A percentile compares a stretch with the other conserved stretches of the same genome.
Evolutionary conservation across 768 basidiomycete species (phyloP).

Genomic region (Russula lepida): DNA sequence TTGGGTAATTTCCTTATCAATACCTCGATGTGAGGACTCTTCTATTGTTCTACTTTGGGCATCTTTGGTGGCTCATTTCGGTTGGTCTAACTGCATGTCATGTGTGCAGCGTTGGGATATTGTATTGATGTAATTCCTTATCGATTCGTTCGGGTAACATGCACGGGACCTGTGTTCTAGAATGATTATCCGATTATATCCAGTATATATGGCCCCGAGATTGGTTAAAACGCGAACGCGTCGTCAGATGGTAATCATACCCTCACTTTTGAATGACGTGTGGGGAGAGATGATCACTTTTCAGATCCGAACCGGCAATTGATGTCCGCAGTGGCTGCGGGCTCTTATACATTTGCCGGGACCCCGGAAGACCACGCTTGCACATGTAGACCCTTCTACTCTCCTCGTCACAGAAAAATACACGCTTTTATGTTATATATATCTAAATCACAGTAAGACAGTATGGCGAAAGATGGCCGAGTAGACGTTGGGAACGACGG

Average conservation of each 20-base stretch:
- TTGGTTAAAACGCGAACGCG: no score
- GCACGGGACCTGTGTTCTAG: neutral
- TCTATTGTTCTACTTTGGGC: neutral
- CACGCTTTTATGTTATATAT: neutral
- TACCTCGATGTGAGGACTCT: conserved; percentile 11
- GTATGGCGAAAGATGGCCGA: neutral
- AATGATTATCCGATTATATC: no score
- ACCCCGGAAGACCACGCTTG: neutral
- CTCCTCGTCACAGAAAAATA: neutral
- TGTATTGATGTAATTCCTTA: neutral
- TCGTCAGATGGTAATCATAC: no score
- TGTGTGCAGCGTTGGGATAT: conserved; percentile 5
- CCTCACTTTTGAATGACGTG: neutral
- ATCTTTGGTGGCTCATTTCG: neutral
- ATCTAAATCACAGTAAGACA: neutral
- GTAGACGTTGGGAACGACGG: neutral
- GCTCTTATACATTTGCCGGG: neutral
- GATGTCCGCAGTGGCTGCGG: neutral
- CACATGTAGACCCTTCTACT: neutral
- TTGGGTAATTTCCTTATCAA: neutral
- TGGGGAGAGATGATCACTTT: neutral
- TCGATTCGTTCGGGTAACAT: neutral
- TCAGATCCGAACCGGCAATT: neutral
- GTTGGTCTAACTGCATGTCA: conserved; percentile 6
- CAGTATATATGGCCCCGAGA: neutral